Base-by-base conservation (phyloP, 306 rosid genomes). In the Lathyrus aphaca region DNA sequence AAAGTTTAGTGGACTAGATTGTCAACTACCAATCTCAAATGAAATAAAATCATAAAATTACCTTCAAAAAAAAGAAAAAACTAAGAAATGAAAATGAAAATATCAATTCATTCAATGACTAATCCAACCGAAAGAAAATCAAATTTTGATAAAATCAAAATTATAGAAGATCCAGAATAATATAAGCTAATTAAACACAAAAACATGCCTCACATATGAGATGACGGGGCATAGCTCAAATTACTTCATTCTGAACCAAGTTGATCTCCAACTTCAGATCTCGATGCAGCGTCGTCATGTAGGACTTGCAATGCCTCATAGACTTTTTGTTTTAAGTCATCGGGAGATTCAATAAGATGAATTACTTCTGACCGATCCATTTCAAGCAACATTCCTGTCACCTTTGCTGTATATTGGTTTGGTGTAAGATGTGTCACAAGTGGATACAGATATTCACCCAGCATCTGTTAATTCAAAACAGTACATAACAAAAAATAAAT, bases 341-440 rank as follows among this genome's bases (percentile, higher is more conserved):
- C 96, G 0, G 97, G 96, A 38, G 97, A 84, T 79, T 93, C 98
- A 3, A 93, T 85, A 67, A 90, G 97, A 84, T 93, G 96, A 53
- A 93, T 86, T 37, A 93, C 98, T 84, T 93, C 98, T 0, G 98
- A 81, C 66, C 85, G 97, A 59, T 93, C 98, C 98, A 93, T 93
- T 81, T 93, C 98, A 72, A 93, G 86, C 77, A 88, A 60, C 97
- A 90, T 88, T 62, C 98, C 96, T 0, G 97, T 93, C 67, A 93
- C 96, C 87, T 90, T 93, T 10, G 93, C 89, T 0, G 96, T 68
- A 43, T 80, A 54, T 49, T 65, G 73, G 16, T 72, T 81, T 10
- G 80, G 83, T 46, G 91, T 86, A 50, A 93, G 82, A 4, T 77
- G 87, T 17, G 85, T 86, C 57, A 93, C 98, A 0, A 90, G 91